Conservation (phyloP, 164 flowering plant species). For the Chloranthus sessilifolius region DNA sequence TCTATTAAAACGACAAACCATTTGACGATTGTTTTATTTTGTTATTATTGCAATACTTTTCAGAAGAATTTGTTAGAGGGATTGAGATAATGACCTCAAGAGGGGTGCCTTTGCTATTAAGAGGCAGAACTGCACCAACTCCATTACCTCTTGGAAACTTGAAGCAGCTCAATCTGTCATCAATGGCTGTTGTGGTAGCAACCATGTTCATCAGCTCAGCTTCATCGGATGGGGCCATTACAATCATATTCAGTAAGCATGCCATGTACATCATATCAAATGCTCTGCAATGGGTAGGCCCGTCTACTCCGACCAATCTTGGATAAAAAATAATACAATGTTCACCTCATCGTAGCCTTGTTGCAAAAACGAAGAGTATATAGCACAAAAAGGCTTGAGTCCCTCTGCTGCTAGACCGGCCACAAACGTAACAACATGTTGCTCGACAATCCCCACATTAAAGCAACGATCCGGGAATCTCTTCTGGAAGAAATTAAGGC, state of each 20-base stretch:
- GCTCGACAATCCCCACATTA: slow-evolving; percentile 97
- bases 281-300: slow-evolving; percentile 96
- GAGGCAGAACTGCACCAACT: slow-evolving; percentile 54
- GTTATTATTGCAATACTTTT: no score
- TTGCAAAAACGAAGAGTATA: slow-evolving; percentile 87
- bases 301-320: slow-evolving; percentile 80
- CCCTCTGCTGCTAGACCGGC: slow-evolving; percentile 95
- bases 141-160: slow-evolving; percentile 94
- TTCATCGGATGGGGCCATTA: slow-evolving; percentile 94
- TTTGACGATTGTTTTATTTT: no score
- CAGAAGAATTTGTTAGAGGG: no score
- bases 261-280: slow-evolving; percentile 94
- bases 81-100: slow-evolving; percentile 53
- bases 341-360: slow-evolving; percentile 89
- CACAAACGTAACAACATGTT: slow-evolving; percentile 94
- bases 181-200: slow-evolving; percentile 85
- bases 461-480: slow-evolving; percentile 84
- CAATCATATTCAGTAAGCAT: slow-evolving; percentile 91
- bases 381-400: slow-evolving; percentile 93
- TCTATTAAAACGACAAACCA: slow-evolving; percentile 27
- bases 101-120: slow-evolving; percentile 66
- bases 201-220: slow-evolving; percentile 90
- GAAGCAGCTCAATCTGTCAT: slow-evolving; percentile 88
- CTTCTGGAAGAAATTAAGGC: slow-evolving; percentile 81
- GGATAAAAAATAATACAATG: no score